Conservation (phyloP, 176 grass and related monocot species). For the Ananas comosus region DNA sequence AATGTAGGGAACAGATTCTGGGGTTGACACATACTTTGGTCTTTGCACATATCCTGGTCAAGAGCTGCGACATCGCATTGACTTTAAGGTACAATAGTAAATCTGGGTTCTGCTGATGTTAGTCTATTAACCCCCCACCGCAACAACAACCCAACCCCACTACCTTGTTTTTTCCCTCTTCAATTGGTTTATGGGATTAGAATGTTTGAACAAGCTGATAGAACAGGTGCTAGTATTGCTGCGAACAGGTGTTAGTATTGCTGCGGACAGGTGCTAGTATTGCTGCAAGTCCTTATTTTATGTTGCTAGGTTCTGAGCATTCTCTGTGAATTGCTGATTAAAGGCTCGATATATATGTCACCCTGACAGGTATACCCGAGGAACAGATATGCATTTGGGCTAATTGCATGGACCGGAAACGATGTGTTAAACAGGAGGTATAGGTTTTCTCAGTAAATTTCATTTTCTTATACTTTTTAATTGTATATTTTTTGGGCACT, state of each 20-base stretch:
- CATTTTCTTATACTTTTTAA: too few species aligned
- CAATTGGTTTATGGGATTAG: background rate
- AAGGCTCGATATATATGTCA: background rate
- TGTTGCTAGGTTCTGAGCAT: background rate
- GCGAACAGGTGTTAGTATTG: background rate
- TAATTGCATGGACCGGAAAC: constrained; percentile 91
- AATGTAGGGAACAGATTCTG: constrained; percentile 73
- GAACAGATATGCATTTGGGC: constrained; percentile 70
- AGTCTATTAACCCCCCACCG: too few species aligned
- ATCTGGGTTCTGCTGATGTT: background rate
- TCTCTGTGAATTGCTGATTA: constrained; percentile 1
- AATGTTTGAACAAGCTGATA: background rate
- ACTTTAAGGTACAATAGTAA: constrained; percentile 66
- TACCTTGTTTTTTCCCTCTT: background rate
- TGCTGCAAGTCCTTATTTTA: background rate
- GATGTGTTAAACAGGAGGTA: constrained; percentile 94
- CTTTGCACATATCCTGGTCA: constrained; percentile 83
- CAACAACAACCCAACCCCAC: too few species aligned
- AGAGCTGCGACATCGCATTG: constrained; percentile 67
- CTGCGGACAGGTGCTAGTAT: background rate
- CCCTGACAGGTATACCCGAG: constrained; percentile 63
- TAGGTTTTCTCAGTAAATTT: background rate
- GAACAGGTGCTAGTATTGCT: background rate
- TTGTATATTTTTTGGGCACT: too few species aligned
- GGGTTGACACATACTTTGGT: constrained; percentile 97